Evolutionary conservation across 2,329 filamentous ascomycete genomes (phyloP).

Genomic region (Hypocreales sp.): DNA sequence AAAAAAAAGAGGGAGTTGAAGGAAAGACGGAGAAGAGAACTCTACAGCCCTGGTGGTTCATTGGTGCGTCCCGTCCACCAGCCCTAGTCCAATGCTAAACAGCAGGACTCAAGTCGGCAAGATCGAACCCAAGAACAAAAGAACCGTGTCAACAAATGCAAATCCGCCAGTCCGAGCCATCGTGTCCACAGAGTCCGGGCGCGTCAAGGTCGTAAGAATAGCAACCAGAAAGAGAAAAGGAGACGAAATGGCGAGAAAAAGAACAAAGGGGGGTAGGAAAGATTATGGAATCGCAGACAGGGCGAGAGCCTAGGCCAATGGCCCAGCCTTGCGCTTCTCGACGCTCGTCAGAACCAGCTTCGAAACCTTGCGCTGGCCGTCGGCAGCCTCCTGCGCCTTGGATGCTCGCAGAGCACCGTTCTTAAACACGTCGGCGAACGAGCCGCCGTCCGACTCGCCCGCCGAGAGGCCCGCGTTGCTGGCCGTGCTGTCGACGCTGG

Average conservation of each 20-base stretch:
- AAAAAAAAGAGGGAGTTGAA: constrained; percentile 17
- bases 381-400: constrained; percentile 36
- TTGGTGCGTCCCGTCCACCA: constrained; percentile 3
- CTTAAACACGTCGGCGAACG: constrained; percentile 53
- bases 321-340: constrained; percentile 63
- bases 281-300: constrained; percentile 5
- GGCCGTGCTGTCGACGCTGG: constrained; percentile 48
- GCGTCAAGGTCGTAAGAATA: constrained; percentile 1
- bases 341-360: constrained; percentile 77
- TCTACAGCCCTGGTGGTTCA: constrained; percentile 14
- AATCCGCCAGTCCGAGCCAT: constrained; percentile 13
- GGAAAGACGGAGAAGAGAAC: constrained; percentile 24
- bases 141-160: constrained; percentile 9
- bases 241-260: not conserved
- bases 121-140: constrained; percentile 2
- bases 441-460: constrained; percentile 35
- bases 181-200: constrained; percentile 1
- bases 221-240: constrained; percentile 1
- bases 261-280: constrained; percentile 3
- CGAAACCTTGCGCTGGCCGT: constrained; percentile 63
- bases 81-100: constrained; percentile 2
- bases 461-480: constrained; percentile 28
- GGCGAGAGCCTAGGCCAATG: constrained; percentile 8
- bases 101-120: too few relatives aligned
- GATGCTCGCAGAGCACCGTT: constrained; percentile 33